Evolutionary conservation across 2,329 filamentous ascomycete genomes (phyloP).

Genomic region (Aquanectria penicillioides): DNA sequence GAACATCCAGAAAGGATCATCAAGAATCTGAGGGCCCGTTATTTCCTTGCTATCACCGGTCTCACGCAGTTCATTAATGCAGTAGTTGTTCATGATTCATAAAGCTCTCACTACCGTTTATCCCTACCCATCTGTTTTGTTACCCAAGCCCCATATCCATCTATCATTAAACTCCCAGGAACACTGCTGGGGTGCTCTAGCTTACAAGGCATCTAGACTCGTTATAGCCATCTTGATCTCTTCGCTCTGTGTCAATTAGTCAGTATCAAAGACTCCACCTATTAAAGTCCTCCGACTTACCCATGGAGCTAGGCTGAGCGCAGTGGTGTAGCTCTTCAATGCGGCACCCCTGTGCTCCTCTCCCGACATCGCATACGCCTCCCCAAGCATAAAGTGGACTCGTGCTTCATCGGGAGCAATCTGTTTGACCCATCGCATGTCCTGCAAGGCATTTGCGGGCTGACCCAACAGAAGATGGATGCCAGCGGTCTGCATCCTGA

Average conservation of each 20-base stretch:
- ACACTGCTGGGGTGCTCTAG: too few relatives aligned
- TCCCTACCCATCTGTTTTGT: too few relatives aligned
- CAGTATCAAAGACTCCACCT: not conserved
- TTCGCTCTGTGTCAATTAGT: conserved; percentile 16
- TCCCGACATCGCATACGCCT: conserved; percentile 15
- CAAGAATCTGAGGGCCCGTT: too few relatives aligned
- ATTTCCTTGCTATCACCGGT: too few relatives aligned
- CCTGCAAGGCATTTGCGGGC: conserved; percentile 9
- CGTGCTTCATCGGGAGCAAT: conserved; percentile 11
- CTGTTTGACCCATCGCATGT: conserved; percentile 6
- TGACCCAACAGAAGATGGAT: conserved; percentile 8
- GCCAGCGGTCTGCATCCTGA: conserved; percentile 18
- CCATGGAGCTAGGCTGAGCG: conserved; percentile 18
- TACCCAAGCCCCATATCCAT: too few relatives aligned
- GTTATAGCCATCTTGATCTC: conserved; percentile 11
- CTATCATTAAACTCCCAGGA: too few relatives aligned
- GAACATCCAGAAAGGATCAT: too few relatives aligned
- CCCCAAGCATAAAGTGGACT: conserved; percentile 18
- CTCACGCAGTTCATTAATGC: too few relatives aligned
- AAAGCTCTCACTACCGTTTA: too few relatives aligned
- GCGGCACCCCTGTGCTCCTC: conserved; percentile 5
- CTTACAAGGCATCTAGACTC: not conserved
- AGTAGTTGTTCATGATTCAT: too few relatives aligned
- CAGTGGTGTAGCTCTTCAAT: conserved; percentile 14
- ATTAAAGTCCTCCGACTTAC: conserved; percentile 7